Evolutionary conservation across 2,329 filamentous ascomycete species (phyloP).

Genomic region (Neonectria neomacrospora): DNA sequence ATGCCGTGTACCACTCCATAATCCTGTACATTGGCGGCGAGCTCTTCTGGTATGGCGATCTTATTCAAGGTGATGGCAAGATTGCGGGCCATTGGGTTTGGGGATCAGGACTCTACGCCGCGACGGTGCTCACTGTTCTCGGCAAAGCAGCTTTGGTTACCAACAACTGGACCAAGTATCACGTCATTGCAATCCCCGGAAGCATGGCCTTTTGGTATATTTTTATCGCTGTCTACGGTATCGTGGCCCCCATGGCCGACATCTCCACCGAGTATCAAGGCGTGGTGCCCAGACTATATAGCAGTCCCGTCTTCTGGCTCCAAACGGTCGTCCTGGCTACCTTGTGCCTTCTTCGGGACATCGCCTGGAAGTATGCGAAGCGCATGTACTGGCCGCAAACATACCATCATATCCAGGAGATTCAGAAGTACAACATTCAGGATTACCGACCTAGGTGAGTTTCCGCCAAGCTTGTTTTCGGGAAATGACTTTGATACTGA

Average conservation of each 20-base stretch:
- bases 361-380: conserved; percentile 97
- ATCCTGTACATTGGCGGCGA: conserved; percentile 89
- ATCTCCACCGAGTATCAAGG: conserved; percentile 89
- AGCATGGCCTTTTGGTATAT: conserved; percentile 91
- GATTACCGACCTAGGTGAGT: conserved; percentile 93
- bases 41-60: conserved; percentile 84
- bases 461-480: not conserved
- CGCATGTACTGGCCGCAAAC: conserved; percentile 96
- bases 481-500: conserved; percentile 19
- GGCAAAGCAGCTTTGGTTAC: conserved; percentile 95
- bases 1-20: conserved; percentile 95
- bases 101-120: conserved; percentile 94
- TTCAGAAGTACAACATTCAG: conserved; percentile 99
- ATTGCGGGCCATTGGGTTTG: conserved; percentile 96
- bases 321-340: conserved; percentile 84
- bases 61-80: conserved; percentile 81
- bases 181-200: conserved; percentile 93
- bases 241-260: conserved; percentile 81
- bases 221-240: conserved; percentile 89
- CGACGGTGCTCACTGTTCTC: conserved; percentile 91
- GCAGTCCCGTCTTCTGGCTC: conserved; percentile 88
- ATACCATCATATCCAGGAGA: conserved; percentile 99
- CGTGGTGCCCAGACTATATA: conserved; percentile 82
- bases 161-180: conserved; percentile 99
- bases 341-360: conserved; percentile 86